Percentiles rank a stretch among this genome's conserved stretches.
These are phyloP conservation scores for Colletotrichum sojae DNA, from an alignment of 2,329 filamentous ascomycete species.

Conservation along the genomic window DNA sequence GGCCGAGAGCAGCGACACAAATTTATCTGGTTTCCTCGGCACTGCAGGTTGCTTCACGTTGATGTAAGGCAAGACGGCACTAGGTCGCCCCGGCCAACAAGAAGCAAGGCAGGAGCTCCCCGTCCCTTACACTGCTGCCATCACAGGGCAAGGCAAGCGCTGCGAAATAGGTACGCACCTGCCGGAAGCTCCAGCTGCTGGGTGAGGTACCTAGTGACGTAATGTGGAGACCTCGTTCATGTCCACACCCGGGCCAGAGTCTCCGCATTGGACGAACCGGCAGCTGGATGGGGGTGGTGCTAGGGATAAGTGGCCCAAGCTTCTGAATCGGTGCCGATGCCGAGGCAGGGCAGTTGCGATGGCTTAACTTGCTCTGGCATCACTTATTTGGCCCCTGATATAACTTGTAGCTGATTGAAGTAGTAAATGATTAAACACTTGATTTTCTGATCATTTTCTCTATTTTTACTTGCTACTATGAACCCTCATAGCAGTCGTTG, in stretches of 20 bases:
- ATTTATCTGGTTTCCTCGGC: conserved; percentile 3
- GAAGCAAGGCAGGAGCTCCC: conserved; percentile 14
- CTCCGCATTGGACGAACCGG: conserved; percentile 34
- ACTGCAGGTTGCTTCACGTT: conserved; percentile 26
- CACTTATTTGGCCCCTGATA: too few species aligned
- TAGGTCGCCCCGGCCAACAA: conserved; percentile 1
- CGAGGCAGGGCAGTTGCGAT: too few species aligned
- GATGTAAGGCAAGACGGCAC: conserved; percentile 30
- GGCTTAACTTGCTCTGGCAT: too few species aligned
- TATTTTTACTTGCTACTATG: background rate
- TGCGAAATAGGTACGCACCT: conserved; percentile 14
- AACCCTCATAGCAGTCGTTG: background rate
- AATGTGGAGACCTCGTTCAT: conserved; percentile 28
- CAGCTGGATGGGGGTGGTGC: background rate
- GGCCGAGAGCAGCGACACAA: background rate
- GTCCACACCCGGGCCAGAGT: conserved; percentile 24
- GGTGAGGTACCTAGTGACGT: conserved; percentile 25
- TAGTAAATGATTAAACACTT: too few species aligned
- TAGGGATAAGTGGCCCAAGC: conserved; percentile 11
- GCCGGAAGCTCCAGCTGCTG: conserved; percentile 31
- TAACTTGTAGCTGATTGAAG: too few species aligned
- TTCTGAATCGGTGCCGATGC: background rate
- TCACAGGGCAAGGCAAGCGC: conserved; percentile 2
- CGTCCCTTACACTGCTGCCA: background rate
- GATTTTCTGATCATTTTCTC: too few species aligned